Percentiles rank a stretch among this genome's conserved stretches.
Evolutionary conservation across 2,329 filamentous ascomycete genomes (phyloP).

Genomic region (Aspergillus viridinutans): DNA sequence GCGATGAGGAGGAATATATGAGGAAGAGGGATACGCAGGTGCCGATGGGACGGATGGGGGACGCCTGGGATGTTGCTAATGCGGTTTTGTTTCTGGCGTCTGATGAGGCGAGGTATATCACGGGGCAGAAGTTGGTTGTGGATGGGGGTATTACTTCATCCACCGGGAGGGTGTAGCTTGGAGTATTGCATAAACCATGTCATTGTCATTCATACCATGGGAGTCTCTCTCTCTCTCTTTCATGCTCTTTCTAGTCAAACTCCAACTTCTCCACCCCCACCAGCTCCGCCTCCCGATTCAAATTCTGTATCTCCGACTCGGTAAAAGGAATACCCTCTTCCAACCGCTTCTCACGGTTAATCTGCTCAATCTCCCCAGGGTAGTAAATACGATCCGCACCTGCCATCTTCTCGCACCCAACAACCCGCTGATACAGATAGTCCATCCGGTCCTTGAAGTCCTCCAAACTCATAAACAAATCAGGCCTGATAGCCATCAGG

Average conservation of each 20-base stretch:
- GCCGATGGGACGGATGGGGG: too few species aligned
- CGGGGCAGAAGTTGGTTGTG: conserved; percentile 32
- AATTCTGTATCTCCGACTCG: conserved; percentile 44
- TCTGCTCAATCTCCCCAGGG: conserved; percentile 55
- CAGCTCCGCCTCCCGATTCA: conserved; percentile 48
- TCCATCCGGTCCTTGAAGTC: conserved; percentile 63
- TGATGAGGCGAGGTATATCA: conserved; percentile 31
- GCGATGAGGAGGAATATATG: too few species aligned
- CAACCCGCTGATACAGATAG: conserved; percentile 53
- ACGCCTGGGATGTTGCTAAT: conserved; percentile 19
- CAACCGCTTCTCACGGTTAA: conserved; percentile 39
- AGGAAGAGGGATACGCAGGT: too few species aligned
- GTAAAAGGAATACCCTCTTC: conserved; percentile 48
- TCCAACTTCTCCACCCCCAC: conserved; percentile 32
- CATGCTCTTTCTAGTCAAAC: neutral
- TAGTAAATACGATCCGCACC: conserved; percentile 55
- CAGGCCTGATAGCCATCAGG: conserved; percentile 65
- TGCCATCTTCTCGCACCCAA: conserved; percentile 50
- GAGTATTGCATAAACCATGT: too few species aligned
- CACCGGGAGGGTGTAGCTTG: too few species aligned
- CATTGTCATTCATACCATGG: too few species aligned
- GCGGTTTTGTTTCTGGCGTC: conserved; percentile 28
- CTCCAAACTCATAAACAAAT: conserved; percentile 66
- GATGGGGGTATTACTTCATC: conserved; percentile 28
- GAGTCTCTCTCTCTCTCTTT: too few species aligned